These are phyloP conservation scores for Eucalyptus regnans DNA, from an alignment of 345 rosid species.

Conservation along the genomic window DNA sequence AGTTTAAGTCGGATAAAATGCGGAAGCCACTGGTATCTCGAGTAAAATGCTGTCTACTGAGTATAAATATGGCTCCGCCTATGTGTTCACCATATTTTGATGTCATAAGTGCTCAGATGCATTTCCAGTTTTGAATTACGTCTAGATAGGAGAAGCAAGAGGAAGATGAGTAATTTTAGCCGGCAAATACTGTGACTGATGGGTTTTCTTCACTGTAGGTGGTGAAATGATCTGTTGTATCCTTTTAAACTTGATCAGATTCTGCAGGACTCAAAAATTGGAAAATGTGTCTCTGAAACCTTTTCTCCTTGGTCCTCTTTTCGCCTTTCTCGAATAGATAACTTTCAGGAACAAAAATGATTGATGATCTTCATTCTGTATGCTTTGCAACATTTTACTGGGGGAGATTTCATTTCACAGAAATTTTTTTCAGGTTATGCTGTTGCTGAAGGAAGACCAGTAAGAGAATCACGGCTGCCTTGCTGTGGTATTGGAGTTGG, in stretches of 20 bases:
- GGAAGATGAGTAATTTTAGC: not conserved
- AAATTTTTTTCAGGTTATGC: slow-evolving; percentile 45
- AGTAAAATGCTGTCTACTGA: not conserved
- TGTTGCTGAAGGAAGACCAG: slow-evolving; percentile 83
- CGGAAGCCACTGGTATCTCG: not conserved
- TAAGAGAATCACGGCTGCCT: slow-evolving; percentile 57
- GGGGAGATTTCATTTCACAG: not conserved
- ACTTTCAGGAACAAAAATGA: not conserved
- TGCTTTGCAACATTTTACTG: not conserved
- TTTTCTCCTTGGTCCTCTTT: not conserved
- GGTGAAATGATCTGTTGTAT: not conserved
- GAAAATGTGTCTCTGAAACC: not conserved
- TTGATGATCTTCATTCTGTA: not conserved
- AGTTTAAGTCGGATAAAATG: not conserved
- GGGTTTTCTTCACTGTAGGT: not conserved
- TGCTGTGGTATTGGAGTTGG: slow-evolving; percentile 86
- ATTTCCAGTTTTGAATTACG: not conserved
- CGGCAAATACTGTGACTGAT: rapidly evolving
- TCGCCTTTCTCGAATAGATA: not conserved
- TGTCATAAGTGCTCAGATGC: not conserved
- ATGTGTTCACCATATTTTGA: not conserved
- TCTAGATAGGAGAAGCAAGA: not conserved
- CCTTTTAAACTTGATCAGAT: not conserved
- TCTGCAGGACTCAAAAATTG: not conserved
- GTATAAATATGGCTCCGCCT: not conserved